Base-by-base conservation (phyloP, 345 rosid genomes). In the Mangifera indica region DNA sequence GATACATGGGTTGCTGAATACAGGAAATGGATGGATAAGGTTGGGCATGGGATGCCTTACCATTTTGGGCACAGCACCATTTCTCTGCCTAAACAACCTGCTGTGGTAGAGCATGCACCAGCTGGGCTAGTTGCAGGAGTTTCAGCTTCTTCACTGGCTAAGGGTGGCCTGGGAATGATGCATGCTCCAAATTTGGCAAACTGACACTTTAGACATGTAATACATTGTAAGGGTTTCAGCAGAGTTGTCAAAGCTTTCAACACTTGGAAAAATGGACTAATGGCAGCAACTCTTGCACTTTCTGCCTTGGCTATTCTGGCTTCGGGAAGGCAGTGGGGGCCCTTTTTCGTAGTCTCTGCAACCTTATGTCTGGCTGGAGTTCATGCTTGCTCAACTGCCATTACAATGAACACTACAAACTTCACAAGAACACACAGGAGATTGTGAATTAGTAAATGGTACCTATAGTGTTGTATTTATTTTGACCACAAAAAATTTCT, bases 21-120 rank as follows among this genome's bases (percentile, higher is more conserved):
- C 81, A 77, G 98, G 83, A 92, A 92, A 71, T 92, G 98, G 98
- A 94, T 92, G 98, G 98, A 94, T 68, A 92, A 87, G 81, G 98
- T 89, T 53, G 98, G 98, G 58, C 98, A 92, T 4, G 98, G 98
- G 57, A 94, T 94, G 98, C 98, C 98, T 61, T 94, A 90, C 51
- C 81, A 94, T 86, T 87, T 94, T 21, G 97, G 97, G 5, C 90
- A 92, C 82, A 80, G 67, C 83, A 86, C 95, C 11, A 82, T 90
- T 54, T 86, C 85, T 69, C 84, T 84, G 67, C 97, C 97, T 0
- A 59, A 84, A 78, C 64, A 78, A 42, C 92, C 95, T 74, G 97
- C 97, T 0, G 91, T 94, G 4, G 88, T 92, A 21, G 97, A 94
- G 60, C 97, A 94, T 14, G 97, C 98, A 3, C 98, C 97, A 0